Conservation (phyloP, 1,139 yeast genomes). For the Lodderomyces theae region DNA sequence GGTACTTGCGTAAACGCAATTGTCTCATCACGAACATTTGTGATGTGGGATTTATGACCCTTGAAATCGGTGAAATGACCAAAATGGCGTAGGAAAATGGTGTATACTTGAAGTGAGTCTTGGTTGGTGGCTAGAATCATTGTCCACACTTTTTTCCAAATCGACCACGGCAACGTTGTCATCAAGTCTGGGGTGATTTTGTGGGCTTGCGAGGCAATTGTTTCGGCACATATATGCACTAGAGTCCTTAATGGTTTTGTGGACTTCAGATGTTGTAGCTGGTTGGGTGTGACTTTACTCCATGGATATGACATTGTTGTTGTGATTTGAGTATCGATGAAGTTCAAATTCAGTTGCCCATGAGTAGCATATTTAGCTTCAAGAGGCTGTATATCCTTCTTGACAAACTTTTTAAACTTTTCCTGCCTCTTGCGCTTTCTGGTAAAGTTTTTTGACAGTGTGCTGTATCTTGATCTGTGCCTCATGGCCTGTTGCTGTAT, state of each 20-base stretch:
- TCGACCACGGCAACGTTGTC: constrained; percentile 24
- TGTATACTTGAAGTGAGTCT: constrained; percentile 32
- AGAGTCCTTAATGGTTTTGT: constrained; percentile 14
- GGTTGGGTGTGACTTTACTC: constrained; percentile 12
- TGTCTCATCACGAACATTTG: constrained; percentile 3
- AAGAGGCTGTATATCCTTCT: constrained; percentile 1
- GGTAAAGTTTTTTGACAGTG: background rate
- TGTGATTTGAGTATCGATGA: constrained; percentile 17
- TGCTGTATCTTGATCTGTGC: background rate
- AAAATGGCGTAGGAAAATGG: constrained; percentile 27
- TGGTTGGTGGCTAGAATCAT: constrained; percentile 22
- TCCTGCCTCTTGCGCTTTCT: background rate
- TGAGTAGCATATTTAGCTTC: constrained; percentile 6
- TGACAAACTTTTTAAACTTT: constrained; percentile 1
- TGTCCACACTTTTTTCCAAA: constrained; percentile 36
- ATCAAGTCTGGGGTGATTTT: background rate
- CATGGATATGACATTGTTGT: constrained; percentile 20
- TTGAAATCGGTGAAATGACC: constrained; percentile 19
- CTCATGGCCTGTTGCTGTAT: no score
- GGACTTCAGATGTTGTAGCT: background rate
- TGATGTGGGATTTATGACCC: constrained; percentile 21
- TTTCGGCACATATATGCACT: constrained; percentile 26
- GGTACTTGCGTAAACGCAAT: constrained; percentile 6
- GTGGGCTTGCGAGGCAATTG: constrained; percentile 21
- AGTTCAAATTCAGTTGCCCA: constrained; percentile 12